Base-by-base conservation (phyloP, 768 basidiomycete species). In the Boletales sp. region DNA sequence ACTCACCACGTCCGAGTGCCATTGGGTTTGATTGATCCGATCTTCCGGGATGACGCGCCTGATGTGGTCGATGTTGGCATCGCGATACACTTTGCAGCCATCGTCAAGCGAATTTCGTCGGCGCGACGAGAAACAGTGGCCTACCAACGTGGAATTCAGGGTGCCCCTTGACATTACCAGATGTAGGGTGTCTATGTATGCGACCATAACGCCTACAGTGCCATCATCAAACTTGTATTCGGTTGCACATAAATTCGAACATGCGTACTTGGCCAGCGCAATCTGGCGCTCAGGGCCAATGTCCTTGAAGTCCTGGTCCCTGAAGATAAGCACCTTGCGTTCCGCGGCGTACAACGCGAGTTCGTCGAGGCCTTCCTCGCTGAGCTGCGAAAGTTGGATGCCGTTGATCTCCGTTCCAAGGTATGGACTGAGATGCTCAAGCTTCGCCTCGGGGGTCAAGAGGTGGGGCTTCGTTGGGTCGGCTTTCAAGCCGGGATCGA, bases 271-370 rank as follows among this genome's bases (percentile, higher is more conserved):
- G 8, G 76, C 75, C 33, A 80, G 73, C 57, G 76, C 79, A 51
- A 81, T 75, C 54, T 81, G 80, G 48, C 70, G 62, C 37, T 81
- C 78, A 8, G 77, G 70, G 2, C 68, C 66, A n/a, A 81, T 52
- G 53, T 81, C 79, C 65, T 80, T 82, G 68, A 83, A 81, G 62
- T 83, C 77, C 55, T 83, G 82, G 63, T 82, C 74, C 17, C 81
- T 74, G 72, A 82, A 80, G 7, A 81, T 43, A 10, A 83, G 60
- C 32, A 81, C 71, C 62, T 79, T 81, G 39, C 79, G 61, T 63
- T 82, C 75, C 1, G 77, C 81, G 34, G 76, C 68, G 50, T 69
- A 73, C 6, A 81, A 68, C 5, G 78, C 79, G 30, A 80, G 73
- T 56, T 80, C 79, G 54, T 81, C 73, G 7, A 81, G 70, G 1